Evolutionary conservation across 495 filamentous ascomycete genomes (phyloP).

Genomic region (Cryomyces antarcticus): DNA sequence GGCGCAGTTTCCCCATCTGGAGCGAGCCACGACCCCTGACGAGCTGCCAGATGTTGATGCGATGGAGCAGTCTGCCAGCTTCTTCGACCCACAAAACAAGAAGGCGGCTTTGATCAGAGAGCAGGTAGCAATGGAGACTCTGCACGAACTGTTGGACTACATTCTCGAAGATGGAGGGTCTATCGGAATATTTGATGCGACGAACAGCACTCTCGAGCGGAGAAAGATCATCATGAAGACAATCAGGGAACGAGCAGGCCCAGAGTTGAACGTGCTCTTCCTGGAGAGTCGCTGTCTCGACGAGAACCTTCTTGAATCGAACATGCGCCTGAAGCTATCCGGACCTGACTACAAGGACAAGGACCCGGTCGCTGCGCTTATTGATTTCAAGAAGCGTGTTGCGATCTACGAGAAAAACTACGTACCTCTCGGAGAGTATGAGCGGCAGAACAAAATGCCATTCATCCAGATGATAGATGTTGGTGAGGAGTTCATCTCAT

Average conservation of each 20-base stretch:
- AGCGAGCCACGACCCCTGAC: constrained; percentile 3
- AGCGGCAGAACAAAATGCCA: constrained; percentile 72
- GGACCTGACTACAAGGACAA: constrained; percentile 91
- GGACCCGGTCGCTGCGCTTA: constrained; percentile 62
- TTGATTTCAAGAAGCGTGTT: constrained; percentile 87
- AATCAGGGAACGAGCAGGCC: constrained; percentile 65
- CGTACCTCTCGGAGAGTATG: constrained; percentile 73
- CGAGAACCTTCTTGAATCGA: constrained; percentile 65
- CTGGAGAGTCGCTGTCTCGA: constrained; percentile 88
- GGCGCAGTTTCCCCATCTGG: constrained; percentile 7
- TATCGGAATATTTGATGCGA: constrained; percentile 95
- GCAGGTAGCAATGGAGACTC: constrained; percentile 74
- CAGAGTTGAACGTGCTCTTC: constrained; percentile 73
- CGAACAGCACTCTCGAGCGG: constrained; percentile 80
- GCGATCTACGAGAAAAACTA: constrained; percentile 84
- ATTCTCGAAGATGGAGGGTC: constrained; percentile 64
- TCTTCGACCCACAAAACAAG: constrained; percentile 85
- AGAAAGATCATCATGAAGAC: constrained; percentile 65
- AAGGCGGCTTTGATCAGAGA: constrained; percentile 67
- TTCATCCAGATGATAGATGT: constrained; percentile 98
- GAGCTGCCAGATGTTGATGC: constrained; percentile 18
- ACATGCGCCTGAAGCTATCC: constrained; percentile 94
- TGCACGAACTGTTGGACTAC: constrained; percentile 81
- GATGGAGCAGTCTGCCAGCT: constrained; percentile 75
- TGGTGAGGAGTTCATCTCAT: constrained; percentile 76